Evolutionary conservation across 805 yeast species (phyloP), one percentile per base, ranked within the genome.

Genomic region (Teunomyces tritomae): DNA sequence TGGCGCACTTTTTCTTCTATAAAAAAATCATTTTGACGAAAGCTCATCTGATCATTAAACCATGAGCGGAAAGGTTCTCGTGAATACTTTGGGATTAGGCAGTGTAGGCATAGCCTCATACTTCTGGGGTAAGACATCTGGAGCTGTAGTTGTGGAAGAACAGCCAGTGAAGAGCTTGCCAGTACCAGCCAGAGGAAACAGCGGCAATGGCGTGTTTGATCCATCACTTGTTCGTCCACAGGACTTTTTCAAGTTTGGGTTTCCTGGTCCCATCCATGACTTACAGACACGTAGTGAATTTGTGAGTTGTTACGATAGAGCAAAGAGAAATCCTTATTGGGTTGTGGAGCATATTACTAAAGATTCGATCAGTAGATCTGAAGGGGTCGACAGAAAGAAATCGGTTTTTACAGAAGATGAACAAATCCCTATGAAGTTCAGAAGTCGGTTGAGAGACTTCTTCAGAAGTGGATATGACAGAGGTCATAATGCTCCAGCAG

Each of bases 401-500:
- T 85, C 96, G 2, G 77, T 86, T 3, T 94, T 94, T 72, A 82
- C 73, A 59, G 99, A 94, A 72, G 97, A 94, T 63, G 95, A 87
- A 62, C 58, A 62, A 9, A 80, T 94, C 35, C 99, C 99, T 0
- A 65, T 67, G 27, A 77, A 72, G 57, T 94, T 89, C 65, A 77
- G 97, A 55, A 92, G 85, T 2, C 73, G 78, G 45, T 72, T 94
- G 47, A 77, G 83, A 51, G 98, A 94, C 67, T 94, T 87, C 65
- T 94, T 92, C 74, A 79, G 98, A 57, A 84, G 94, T 28, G 99
- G 99, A 1, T 94, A 89, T 67, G 99, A 94, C 65, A 74, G 98
- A 54, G 99, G 99, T 5, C 99, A 94, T 67, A 89, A 88, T 58
- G 97, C 96, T 0, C 97, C 99, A 3, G 99, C 99, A 4, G 98